phyloP scores from a whole-genome alignment of 1,139 yeast genomes.

The Trichomonascaceae sp. region DNA sequence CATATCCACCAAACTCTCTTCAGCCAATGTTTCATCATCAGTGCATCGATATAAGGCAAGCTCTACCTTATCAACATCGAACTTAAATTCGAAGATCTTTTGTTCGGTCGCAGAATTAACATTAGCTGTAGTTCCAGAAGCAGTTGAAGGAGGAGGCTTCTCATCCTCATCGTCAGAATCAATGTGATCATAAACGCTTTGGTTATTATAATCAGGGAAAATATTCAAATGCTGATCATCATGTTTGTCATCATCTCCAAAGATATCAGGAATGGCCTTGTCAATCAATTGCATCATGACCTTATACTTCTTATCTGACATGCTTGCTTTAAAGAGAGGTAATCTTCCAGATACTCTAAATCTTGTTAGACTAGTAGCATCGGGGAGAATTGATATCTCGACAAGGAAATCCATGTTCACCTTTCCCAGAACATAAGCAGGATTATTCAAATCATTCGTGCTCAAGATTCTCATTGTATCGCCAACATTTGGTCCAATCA shows the following conservation, averaged over 20 bases:
- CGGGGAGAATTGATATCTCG: constrained; percentile 80
- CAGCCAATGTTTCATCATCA: constrained; percentile 52
- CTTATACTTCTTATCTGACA: constrained; percentile 88
- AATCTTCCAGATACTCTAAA: constrained; percentile 72
- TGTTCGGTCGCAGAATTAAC: constrained; percentile 33
- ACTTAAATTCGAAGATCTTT: constrained; percentile 61
- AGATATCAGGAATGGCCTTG: constrained; percentile 57
- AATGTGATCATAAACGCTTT: constrained; percentile 6
- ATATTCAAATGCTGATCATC: constrained; percentile 7
- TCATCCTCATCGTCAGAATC: constrained; percentile 7
- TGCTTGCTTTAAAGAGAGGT: constrained; percentile 63
- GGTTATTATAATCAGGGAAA: not conserved
- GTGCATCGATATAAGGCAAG: constrained; percentile 64
- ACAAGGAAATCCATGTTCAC: constrained; percentile 66
- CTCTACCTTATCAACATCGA: constrained; percentile 58
- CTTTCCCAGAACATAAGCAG: constrained; percentile 65
- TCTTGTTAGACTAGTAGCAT: constrained; percentile 66
- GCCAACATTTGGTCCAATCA: constrained; percentile 77
- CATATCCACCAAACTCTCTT: constrained; percentile 67
- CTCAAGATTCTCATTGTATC: constrained; percentile 54
- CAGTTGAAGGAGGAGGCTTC: constrained; percentile 1
- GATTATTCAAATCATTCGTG: constrained; percentile 27
- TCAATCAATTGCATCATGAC: constrained; percentile 74
- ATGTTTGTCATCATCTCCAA: constrained; percentile 27
- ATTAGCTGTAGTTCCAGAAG: constrained; percentile 8